Evolutionary conservation across 2,329 filamentous ascomycete species (phyloP).

Genomic region (Myriosclerotinia scirpicola): DNA sequence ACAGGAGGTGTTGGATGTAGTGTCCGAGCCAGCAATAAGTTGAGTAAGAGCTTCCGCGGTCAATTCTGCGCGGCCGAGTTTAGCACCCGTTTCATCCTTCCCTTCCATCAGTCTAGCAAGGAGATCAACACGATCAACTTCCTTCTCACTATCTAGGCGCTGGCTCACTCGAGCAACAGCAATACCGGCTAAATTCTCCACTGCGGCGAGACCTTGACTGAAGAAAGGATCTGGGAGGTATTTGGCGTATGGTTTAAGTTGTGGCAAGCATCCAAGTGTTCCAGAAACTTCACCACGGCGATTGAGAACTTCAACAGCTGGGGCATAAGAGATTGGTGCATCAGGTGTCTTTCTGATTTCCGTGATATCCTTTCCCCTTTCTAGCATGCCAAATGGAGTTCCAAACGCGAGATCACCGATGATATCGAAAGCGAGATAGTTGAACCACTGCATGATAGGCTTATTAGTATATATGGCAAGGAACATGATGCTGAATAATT

Average conservation of each 20-base stretch:
- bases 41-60: constrained; percentile 89
- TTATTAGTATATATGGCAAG: neutral
- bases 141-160: constrained; percentile 69
- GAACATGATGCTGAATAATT: neutral
- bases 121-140: constrained; percentile 71
- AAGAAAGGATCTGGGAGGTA: constrained; percentile 84
- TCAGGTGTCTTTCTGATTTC: constrained; percentile 66
- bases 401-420: constrained; percentile 66
- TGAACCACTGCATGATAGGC: constrained; percentile 61
- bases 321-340: constrained; percentile 64
- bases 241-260: constrained; percentile 74
- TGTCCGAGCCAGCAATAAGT: constrained; percentile 77
- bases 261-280: constrained; percentile 71
- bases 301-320: constrained; percentile 86
- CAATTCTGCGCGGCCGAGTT: constrained; percentile 73
- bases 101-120: constrained; percentile 83
- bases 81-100: constrained; percentile 74
- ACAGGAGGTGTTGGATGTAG: constrained; percentile 77
- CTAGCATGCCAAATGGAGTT: constrained; percentile 79
- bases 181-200: constrained; percentile 81
- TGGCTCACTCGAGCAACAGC: constrained; percentile 78
- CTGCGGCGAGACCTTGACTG: constrained; percentile 67
- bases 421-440: constrained; percentile 59
- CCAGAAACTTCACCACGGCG: constrained; percentile 82
- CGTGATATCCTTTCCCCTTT: constrained; percentile 72